Evolutionary conservation across 139 green algal species (phyloP), one percentile per base, ranked within the genome.

Genomic region (Eudorina sp.): DNA sequence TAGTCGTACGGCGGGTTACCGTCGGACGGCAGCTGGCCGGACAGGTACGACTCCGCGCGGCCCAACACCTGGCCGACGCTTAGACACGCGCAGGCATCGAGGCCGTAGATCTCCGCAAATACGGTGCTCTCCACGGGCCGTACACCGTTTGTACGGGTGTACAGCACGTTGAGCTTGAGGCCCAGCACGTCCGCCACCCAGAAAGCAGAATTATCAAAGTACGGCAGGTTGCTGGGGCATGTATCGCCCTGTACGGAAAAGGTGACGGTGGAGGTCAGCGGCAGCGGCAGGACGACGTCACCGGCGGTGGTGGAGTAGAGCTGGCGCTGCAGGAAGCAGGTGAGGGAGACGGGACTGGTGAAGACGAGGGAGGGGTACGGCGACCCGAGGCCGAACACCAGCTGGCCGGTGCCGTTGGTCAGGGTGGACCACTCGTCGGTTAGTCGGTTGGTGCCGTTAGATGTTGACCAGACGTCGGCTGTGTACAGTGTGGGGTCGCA

Each of bases 161-260:
- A 46, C 4, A 87, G 64, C 11, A 87, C 43, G 66, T 87, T 87
- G 43, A 87, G 81, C 81, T 87, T 78, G 25, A 87, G 81, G 43
- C 58, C 81, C 81, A 87, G 46, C 5, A 78, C 34, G 36, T 87
- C 81, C 9, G 81, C 81, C 31, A 78, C 45, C 79, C 78, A 85
- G 38, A 23, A 21, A 25, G 55, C 43, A 1, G 78, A 38, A 5
- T 40, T 60, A 13, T 55, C 78, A 31, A 85, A 86, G 60, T 76
- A 16, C 6, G 60, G 60, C 60, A 46, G 0, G 60, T 18, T n/a
- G 43, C 29, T 13, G 1, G 78, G 78, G 38, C 78, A 85, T 18
- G 18, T 18, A 19, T 45, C 31, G 29, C n/a, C 21, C n/a, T n/a
- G n/a, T n/a, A n/a, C n/a, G 6, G n/a, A 2, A 3, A 64, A 0